A percentile compares a stretch with the other conserved stretches of the same genome.
These are phyloP conservation scores for Bothriochloa decipiens DNA, from an alignment of 176 grass and related monocot species.

Conservation along the genomic window DNA sequence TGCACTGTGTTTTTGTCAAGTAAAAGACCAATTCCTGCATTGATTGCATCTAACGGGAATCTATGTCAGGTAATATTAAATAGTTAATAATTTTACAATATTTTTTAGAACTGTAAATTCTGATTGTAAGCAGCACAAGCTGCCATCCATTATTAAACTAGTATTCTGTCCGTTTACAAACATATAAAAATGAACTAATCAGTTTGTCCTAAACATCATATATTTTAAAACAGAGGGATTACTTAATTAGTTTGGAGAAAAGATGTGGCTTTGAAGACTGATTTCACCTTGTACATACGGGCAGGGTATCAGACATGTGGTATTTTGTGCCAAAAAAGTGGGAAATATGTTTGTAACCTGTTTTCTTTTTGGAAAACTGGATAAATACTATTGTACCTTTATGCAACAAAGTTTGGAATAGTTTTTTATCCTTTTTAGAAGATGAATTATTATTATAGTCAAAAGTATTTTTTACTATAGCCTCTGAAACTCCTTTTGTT, in stretches of 20 bases:
- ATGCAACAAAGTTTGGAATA: background rate
- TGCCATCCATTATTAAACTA: background rate
- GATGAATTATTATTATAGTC: background rate
- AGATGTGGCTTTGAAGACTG: background rate
- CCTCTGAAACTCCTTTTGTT: background rate
- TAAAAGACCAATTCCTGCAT: background rate
- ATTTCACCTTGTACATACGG: background rate
- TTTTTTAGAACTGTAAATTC: background rate
- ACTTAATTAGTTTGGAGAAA: constrained; percentile 1
- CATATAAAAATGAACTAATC: background rate
- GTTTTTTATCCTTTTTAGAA: background rate
- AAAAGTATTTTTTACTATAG: background rate
- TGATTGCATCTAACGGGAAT: background rate
- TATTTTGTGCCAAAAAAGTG: background rate
- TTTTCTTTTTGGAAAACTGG: background rate
- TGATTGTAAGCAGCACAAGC: background rate
- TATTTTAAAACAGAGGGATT: background rate
- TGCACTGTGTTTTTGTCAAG: background rate
- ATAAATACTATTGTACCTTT: background rate
- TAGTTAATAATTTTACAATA: background rate
- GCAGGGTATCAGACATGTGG: background rate
- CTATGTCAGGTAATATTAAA: background rate
- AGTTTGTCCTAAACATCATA: background rate
- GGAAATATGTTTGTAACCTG: background rate
- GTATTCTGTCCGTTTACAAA: background rate